Evolutionary conservation across 2,329 filamentous ascomycete species (phyloP).

Genomic region (Arthroderma sp.): DNA sequence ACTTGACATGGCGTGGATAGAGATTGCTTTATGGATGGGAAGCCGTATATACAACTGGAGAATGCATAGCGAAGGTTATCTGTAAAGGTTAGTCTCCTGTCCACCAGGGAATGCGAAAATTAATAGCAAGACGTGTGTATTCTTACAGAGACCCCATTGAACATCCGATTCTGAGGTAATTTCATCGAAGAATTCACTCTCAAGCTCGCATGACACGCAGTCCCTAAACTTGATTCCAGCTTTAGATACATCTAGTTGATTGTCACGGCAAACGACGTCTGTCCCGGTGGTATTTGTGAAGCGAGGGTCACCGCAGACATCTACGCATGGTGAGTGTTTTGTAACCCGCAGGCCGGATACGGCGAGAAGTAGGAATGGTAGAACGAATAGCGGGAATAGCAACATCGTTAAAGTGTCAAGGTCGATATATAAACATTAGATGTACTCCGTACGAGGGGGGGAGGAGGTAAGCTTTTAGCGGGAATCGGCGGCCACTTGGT

Average conservation of each 20-base stretch:
- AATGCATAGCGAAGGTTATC: constrained; percentile 35
- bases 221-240: constrained; percentile 25
- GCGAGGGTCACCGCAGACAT: constrained; percentile 16
- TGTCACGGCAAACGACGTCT: constrained; percentile 31
- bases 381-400: not conserved
- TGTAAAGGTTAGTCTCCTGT: constrained; percentile 12
- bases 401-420: not conserved
- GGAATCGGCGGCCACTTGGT: too few species aligned
- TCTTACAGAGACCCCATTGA: constrained; percentile 33
- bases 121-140: not conserved
- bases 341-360: constrained; percentile 20
- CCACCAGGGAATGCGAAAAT: constrained; percentile 3
- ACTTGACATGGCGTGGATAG: constrained; percentile 33
- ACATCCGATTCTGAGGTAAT: constrained; percentile 29
- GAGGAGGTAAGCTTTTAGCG: too few species aligned
- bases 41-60: constrained; percentile 31
- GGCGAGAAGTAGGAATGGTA: not conserved
- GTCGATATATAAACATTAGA: too few species aligned
- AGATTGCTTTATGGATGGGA: constrained; percentile 22
- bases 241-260: constrained; percentile 19
- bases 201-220: constrained; percentile 30
- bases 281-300: constrained; percentile 26
- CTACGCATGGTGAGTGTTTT: constrained; percentile 25
- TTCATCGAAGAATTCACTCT: constrained; percentile 24
- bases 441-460: too few species aligned